phyloP scores from a whole-genome alignment of 140 eudicot genomes.

The Oenanthe javanica region DNA sequence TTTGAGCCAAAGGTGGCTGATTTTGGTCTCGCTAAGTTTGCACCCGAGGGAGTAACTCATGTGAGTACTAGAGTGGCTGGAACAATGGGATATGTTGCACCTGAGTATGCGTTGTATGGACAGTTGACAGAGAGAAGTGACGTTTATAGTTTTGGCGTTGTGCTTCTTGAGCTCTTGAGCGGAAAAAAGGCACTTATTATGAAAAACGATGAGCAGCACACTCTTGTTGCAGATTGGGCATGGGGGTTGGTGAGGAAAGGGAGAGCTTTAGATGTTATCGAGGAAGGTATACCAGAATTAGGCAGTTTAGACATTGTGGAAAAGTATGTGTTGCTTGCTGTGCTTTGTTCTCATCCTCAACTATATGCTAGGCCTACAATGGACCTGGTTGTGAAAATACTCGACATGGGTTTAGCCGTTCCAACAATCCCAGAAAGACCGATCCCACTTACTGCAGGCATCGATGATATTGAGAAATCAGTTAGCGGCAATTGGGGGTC shows the following conservation, averaged over 20 bases:
- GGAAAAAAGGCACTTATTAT: slow-evolving; percentile 68
- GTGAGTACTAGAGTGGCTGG: slow-evolving; percentile 90
- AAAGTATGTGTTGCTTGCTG: slow-evolving; percentile 75
- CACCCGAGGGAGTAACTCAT: slow-evolving; percentile 79
- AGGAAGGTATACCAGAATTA: slow-evolving; percentile 51
- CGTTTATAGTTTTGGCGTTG: slow-evolving; percentile 84
- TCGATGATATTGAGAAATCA: slow-evolving; percentile 78
- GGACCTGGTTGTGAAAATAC: slow-evolving; percentile 85
- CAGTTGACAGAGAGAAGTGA: slow-evolving; percentile 82
- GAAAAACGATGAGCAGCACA: slow-evolving; percentile 49
- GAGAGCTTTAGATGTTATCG: slow-evolving; percentile 65
- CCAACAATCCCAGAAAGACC: slow-evolving; percentile 87
- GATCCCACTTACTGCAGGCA: slow-evolving; percentile 50
- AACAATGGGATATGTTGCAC: slow-evolving; percentile 91
- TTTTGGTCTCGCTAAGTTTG: slow-evolving; percentile 83
- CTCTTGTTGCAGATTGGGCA: slow-evolving; percentile 87
- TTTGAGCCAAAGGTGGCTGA: slow-evolving; percentile 81
- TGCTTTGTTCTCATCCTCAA: slow-evolving; percentile 95
- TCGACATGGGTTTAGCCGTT: slow-evolving; percentile 59
- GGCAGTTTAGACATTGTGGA: slow-evolving; percentile 70
- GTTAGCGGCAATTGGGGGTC: slow-evolving; percentile 40
- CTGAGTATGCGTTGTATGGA: slow-evolving; percentile 85
- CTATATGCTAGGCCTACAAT: slow-evolving; percentile 83
- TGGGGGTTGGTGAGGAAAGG: slow-evolving; percentile 80
- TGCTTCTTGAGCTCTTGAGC: slow-evolving; percentile 72